Evolutionary conservation across 2,329 filamentous ascomycete genomes (phyloP).

Genomic region (Colletotrichum sp.): DNA sequence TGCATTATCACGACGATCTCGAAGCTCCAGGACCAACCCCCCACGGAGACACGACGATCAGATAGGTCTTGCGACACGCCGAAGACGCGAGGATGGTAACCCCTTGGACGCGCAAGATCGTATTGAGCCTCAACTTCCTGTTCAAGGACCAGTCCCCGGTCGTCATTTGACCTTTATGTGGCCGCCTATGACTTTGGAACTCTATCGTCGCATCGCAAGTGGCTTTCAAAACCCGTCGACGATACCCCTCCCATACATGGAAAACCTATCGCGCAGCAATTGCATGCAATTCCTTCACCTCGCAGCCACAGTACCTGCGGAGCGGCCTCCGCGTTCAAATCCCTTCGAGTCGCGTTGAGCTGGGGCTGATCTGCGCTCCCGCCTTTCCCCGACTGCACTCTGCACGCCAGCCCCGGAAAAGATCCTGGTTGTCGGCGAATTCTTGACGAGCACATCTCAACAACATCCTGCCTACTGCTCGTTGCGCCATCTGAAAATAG

Average conservation of each 20-base stretch:
- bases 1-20: neutral
- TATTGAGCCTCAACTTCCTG: neutral
- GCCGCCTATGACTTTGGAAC: neutral
- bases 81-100: neutral
- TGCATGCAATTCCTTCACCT: neutral
- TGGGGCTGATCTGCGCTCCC: constrained; percentile 10
- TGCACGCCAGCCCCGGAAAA: neutral
- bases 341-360: neutral
- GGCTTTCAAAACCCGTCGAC: neutral
- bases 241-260: neutral
- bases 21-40: neutral
- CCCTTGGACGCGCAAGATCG: neutral
- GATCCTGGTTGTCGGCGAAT: neutral
- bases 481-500: neutral
- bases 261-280: neutral
- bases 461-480: neutral
- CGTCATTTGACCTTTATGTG: neutral
- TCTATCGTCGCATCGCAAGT: neutral
- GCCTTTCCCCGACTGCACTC: constrained; percentile 1
- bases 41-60: neutral
- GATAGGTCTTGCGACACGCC: neutral
- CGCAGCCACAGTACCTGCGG: neutral
- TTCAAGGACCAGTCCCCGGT: neutral
- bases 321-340: neutral
- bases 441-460: neutral